Evolutionary conservation across 768 basidiomycete genomes (phyloP).

Genomic region (Harrya chromipes): DNA sequence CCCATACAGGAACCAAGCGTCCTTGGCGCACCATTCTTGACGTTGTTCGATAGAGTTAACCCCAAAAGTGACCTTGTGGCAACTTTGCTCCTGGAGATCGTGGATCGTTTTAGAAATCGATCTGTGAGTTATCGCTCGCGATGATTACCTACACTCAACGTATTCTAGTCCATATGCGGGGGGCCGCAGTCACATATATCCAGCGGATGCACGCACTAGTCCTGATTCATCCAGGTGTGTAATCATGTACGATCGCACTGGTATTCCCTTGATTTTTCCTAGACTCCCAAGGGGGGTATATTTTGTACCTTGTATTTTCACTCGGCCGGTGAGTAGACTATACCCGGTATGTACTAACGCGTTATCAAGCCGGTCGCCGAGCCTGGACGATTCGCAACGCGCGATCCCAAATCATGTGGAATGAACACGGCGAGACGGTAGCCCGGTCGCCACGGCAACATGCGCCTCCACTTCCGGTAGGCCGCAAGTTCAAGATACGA

Average conservation of each 20-base stretch:
- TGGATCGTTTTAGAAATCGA: slow-evolving; percentile 10
- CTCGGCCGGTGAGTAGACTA: not conserved
- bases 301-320: slow-evolving; percentile 20
- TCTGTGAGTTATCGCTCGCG: not conserved
- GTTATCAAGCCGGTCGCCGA: not conserved
- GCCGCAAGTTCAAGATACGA: not conserved
- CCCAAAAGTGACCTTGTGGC: slow-evolving; percentile 8
- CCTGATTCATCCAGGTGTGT: not conserved
- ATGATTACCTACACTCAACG: not conserved
- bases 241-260: slow-evolving; percentile 8
- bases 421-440: slow-evolving; percentile 23
- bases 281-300: slow-evolving; percentile 2
- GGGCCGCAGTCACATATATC: too few relatives aligned
- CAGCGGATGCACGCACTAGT: too few relatives aligned
- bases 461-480: slow-evolving; percentile 3
- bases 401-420: slow-evolving; percentile 27
- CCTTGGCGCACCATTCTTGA: too few relatives aligned
- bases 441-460: slow-evolving; percentile 32
- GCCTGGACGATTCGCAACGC: not conserved
- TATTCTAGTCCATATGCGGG: too few relatives aligned
- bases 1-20: not conserved
- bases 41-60: not conserved
- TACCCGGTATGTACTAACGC: slow-evolving; percentile 1
- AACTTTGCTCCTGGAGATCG: slow-evolving; percentile 1
- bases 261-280: slow-evolving; percentile 4